phyloP scores from a whole-genome alignment of 306 rosid species.

The Casuarina cunninghamiana region DNA sequence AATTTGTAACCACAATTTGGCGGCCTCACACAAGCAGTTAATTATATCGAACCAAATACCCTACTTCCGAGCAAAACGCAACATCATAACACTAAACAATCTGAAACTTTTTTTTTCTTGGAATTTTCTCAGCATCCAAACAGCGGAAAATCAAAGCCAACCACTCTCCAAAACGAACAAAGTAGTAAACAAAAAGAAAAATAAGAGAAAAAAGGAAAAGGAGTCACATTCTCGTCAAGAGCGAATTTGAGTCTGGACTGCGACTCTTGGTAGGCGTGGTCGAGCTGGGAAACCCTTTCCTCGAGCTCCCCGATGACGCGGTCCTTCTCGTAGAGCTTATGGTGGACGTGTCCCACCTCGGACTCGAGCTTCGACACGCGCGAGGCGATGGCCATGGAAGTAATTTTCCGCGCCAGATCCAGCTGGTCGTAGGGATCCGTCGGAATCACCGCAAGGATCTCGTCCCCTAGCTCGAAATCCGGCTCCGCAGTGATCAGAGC shows the following conservation, averaged over 20 bases:
- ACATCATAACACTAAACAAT: not conserved
- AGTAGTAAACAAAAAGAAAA: not conserved
- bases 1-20: not conserved
- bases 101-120: not conserved
- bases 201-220: not conserved
- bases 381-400: conserved; percentile 92
- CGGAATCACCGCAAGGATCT: conserved; percentile 69
- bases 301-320: conserved; percentile 50
- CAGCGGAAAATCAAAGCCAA: not conserved
- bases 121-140: conserved; percentile 14
- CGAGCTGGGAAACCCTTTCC: conserved; percentile 47
- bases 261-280: conserved; percentile 51
- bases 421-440: conserved; percentile 88
- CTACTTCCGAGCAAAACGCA: not conserved
- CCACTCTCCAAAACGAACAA: not conserved
- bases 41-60: not conserved
- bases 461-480: conserved; percentile 66
- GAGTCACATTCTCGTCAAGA: conserved; percentile 59
- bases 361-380: conserved; percentile 75
- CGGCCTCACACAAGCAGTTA: not conserved
- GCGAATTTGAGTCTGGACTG: conserved; percentile 53
- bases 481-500: conserved; percentile 29
- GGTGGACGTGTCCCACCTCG: conserved; percentile 57
- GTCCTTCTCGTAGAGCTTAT: conserved; percentile 63
- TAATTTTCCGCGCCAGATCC: conserved; percentile 92